Evolutionary conservation across 768 basidiomycete genomes (phyloP), one percentile per base, ranked within the genome.

Genomic region (Daedalea quercina): DNA sequence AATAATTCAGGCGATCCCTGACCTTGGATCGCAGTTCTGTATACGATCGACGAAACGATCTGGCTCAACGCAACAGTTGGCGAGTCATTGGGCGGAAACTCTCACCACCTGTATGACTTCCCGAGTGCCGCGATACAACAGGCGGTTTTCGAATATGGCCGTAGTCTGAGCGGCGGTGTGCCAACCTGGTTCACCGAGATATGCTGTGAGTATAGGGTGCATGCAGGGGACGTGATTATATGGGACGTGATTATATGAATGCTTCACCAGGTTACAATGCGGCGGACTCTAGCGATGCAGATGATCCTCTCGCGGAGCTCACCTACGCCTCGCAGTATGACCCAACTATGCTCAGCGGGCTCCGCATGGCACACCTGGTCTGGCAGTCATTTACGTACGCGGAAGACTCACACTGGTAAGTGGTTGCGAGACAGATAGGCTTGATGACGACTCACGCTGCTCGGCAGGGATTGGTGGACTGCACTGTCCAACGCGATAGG

Each of bases 51-150:
- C 31, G 58, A 58, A n/a, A 47, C 58, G 6, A 42, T 51, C 9
- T 63, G 62, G 62, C 25, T 61, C 34, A 54, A 58, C n/a, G 33
- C 41, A 37, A 52, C 57, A 22, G 33, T 25, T 17, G 43, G 31
- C 19, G 51, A 69, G 66, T 45, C 54, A n/a, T 68, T 76, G 2
- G 66, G 67, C 11, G 73, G 69, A 12, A 56, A 76, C 24, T 69
- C 68, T 12, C 75, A 75, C 48, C 74, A 76, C 54, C 73, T 72
- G n/a, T 76, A 76, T 54, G 72, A 73, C 46, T 76, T 76, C 59
- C 70, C 73, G 2, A 67, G 60, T n/a, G 74, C 74, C 51, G 53
- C 65, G 4, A 19, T 35, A 3, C 47, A 54, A 20, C 56, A 56
- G 33, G 45, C 52, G 43, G 40, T 61, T 43, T 58, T 55, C 37